Percentiles rank a stretch among this genome's conserved stretches.
Conservation (phyloP, 805 yeast species). For the Candida tammaniensis region DNA sequence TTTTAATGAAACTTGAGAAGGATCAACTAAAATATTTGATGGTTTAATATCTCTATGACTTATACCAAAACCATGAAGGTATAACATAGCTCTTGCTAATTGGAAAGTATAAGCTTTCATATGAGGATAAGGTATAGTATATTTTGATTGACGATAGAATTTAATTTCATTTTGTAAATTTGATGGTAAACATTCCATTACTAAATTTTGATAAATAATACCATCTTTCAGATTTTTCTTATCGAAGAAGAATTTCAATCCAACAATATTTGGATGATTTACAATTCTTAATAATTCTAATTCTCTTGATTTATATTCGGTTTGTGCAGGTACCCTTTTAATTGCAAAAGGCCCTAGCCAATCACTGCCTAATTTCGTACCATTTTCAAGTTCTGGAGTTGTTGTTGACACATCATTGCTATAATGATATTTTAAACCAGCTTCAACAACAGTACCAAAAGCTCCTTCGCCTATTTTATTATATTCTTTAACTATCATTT, state of each 20-base stretch:
- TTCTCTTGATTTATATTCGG: slow-evolving; percentile 81
- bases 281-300: slow-evolving; percentile 72
- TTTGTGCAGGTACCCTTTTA: slow-evolving; percentile 82
- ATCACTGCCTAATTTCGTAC: slow-evolving; percentile 12
- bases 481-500: slow-evolving; percentile 70
- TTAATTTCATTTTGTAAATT: slow-evolving; percentile 75
- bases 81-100: slow-evolving; percentile 79
- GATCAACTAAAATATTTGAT: slow-evolving; percentile 75
- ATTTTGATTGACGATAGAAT: slow-evolving; percentile 57
- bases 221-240: slow-evolving; percentile 59
- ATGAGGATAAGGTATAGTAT: slow-evolving; percentile 67
- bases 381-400: slow-evolving; percentile 2
- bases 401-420: slow-evolving; percentile 10
- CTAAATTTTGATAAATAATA: slow-evolving; percentile 72
- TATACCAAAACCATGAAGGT: slow-evolving; percentile 74
- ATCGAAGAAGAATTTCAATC: slow-evolving; percentile 67
- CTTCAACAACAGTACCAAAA: slow-evolving; percentile 81
- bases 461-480: slow-evolving; percentile 84
- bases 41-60: slow-evolving; percentile 87
- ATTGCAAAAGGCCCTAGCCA: slow-evolving; percentile 85
- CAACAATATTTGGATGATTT: slow-evolving; percentile 76
- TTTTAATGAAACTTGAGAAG: slow-evolving; percentile 60
- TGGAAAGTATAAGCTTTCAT: slow-evolving; percentile 77
- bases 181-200: slow-evolving; percentile 85
- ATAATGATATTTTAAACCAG: slow-evolving; percentile 41